Percentiles rank a stretch among this genome's conserved stretches.
phyloP scores from a whole-genome alignment of 176 grass and related monocot genomes.

The Triticum turgidum region DNA sequence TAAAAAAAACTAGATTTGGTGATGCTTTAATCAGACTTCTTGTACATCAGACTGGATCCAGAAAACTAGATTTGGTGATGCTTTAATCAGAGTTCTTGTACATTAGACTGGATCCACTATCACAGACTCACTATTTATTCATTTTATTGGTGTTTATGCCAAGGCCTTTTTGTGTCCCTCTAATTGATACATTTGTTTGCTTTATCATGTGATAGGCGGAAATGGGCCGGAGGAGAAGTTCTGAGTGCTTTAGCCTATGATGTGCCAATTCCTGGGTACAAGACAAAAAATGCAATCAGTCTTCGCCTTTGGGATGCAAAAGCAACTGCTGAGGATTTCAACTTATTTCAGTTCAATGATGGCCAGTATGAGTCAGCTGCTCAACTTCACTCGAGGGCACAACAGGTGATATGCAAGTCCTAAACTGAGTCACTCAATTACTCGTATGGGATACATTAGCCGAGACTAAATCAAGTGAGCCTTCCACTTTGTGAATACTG shows the following conservation, averaged over 20 bases:
- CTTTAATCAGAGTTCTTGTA: not conserved
- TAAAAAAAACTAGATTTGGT: not conserved
- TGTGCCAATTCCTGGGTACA: conserved; percentile 97
- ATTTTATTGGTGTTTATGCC: conserved; percentile 12
- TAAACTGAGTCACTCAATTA: not conserved
- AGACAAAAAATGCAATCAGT: conserved; percentile 91
- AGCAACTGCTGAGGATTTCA: conserved; percentile 78
- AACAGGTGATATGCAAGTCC: conserved; percentile 63
- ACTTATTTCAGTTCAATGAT: conserved; percentile 95
- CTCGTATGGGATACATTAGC: conserved; percentile 16
- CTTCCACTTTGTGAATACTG: not conserved
- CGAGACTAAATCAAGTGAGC: not conserved
- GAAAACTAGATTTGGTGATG: conserved; percentile 9
- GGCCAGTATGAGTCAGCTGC: conserved; percentile 83
- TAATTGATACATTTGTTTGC: conserved; percentile 16
- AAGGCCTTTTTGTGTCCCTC: not conserved
- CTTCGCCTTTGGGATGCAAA: conserved; percentile 97
- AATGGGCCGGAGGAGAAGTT: conserved; percentile 83
- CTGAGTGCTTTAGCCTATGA: conserved; percentile 90
- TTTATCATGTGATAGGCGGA: conserved; percentile 51
- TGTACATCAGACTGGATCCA: not conserved
- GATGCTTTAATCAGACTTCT: not conserved
- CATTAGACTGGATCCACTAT: not conserved
- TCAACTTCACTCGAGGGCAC: conserved; percentile 85
- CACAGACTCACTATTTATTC: not conserved